These are phyloP conservation scores for Tarenaya hassleriana DNA, from an alignment of 345 rosid genomes.

Conservation along the genomic window DNA sequence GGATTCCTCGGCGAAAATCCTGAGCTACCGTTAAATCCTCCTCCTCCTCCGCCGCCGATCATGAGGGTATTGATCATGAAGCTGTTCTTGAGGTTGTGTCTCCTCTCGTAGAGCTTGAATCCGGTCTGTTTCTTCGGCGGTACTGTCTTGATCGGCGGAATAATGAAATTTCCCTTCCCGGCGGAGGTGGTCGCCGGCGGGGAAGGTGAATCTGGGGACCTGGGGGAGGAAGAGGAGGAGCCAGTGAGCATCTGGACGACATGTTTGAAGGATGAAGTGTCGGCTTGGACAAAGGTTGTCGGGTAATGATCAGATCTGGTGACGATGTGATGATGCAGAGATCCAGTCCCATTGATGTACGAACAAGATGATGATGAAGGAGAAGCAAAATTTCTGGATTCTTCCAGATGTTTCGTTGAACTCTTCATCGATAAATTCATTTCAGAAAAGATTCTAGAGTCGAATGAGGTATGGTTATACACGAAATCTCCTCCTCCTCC, in stretches of 20 bases:
- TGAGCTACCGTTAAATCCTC: conserved; percentile 26
- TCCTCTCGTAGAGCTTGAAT: conserved; percentile 79
- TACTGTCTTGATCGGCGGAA: conserved; percentile 63
- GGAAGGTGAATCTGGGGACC: conserved; percentile 35
- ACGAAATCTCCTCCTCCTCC: too few relatives aligned
- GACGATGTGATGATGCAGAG: conserved; percentile 44
- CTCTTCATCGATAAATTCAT: too few relatives aligned
- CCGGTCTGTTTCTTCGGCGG: conserved; percentile 43
- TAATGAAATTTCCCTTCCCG: conserved; percentile 31
- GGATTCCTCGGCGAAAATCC: conserved; percentile 61
- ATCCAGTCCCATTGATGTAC: conserved; percentile 28
- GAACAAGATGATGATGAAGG: too few relatives aligned
- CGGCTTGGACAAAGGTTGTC: conserved; percentile 92
- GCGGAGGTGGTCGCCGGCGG: conserved; percentile 27
- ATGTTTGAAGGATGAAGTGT: conserved; percentile 78
- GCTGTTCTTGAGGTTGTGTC: conserved; percentile 66
- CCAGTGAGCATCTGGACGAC: conserved; percentile 98
- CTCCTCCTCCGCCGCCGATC: conserved; percentile 24
- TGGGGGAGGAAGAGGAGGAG: conserved; percentile 43
- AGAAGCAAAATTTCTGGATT: too few relatives aligned
- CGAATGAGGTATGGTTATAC: too few relatives aligned
- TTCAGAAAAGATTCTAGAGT: too few relatives aligned
- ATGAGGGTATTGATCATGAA: conserved; percentile 83
- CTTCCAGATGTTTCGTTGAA: too few relatives aligned
- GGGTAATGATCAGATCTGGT: conserved; percentile 94